Percentiles rank a stretch among this genome's conserved stretches.
phyloP scores from a whole-genome alignment of 805 yeast species.

The Cyberlindnera mycetangii region DNA sequence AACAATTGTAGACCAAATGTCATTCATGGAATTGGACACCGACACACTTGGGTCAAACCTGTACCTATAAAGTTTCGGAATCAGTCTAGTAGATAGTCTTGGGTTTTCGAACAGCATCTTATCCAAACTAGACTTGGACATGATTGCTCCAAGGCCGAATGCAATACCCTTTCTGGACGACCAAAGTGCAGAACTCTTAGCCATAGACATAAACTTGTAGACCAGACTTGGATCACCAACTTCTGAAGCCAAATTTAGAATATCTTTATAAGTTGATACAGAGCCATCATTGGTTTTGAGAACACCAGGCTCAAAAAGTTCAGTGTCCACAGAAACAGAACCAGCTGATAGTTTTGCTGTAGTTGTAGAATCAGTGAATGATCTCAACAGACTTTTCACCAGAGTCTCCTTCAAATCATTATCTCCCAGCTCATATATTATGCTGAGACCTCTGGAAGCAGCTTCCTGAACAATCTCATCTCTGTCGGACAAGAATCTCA shows the following conservation, averaged over 20 bases:
- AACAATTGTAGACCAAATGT: conserved; percentile 78
- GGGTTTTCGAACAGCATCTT: conserved; percentile 54
- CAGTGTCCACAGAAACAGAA: conserved; percentile 71
- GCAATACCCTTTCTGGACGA: conserved; percentile 92
- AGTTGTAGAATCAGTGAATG: conserved; percentile 70
- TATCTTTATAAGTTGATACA: conserved; percentile 87
- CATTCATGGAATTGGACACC: conserved; percentile 81
- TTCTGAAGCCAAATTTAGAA: conserved; percentile 83
- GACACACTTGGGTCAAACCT: conserved; percentile 76
- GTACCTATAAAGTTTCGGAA: conserved; percentile 83
- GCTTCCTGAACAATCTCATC: conserved; percentile 91
- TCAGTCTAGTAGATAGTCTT: conserved; percentile 52
- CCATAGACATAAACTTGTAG: conserved; percentile 89
- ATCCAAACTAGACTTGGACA: conserved; percentile 75
- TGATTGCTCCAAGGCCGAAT: conserved; percentile 82
- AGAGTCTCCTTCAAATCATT: conserved; percentile 63
- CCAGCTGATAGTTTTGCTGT: conserved; percentile 53
- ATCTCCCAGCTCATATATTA: conserved; percentile 78
- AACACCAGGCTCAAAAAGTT: conserved; percentile 79
- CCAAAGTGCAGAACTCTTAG: conserved; percentile 87
- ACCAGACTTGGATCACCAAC: conserved; percentile 95
- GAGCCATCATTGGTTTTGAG: conserved; percentile 82
- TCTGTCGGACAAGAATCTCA: conserved; percentile 72
- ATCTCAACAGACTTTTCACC: conserved; percentile 65
- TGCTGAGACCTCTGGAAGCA: conserved; percentile 83